Base-by-base conservation (phyloP, 768 basidiomycete genomes). In the Leccinellum albellum region DNA sequence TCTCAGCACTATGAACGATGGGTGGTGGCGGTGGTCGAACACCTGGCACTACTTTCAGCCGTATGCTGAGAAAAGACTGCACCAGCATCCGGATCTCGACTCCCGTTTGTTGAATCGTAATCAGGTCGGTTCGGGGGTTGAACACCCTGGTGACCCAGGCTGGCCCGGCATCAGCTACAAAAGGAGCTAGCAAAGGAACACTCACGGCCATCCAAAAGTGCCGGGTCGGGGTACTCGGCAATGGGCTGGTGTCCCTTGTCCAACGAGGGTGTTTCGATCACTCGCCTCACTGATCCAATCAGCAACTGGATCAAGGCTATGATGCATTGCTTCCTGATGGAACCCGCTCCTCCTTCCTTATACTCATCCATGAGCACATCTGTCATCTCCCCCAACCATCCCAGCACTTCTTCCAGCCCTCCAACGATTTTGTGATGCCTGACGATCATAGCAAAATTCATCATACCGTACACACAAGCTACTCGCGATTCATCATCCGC, bases 401-500 rank as follows among this genome's bases (percentile, higher is more conserved):
- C 75, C 14, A 84, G 72, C 6, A 88, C 77, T 3, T 80, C 78
- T 17, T 77, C 65, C 10, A 91, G 61, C 26, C 68, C 67, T 40
- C 63, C 61, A 6, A 79, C 69, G 10, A 86, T 65, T 1, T 69
- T 64, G 37, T 84, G 79, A 29, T 83, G 81, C 21, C 81, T 77
- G 64, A 86, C 74, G 12, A 91, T 77, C 35, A 82, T 80, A 2
- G 81, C 82, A 46, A 92, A 79, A 66, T 87, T 82, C 78, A 86
- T 84, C 67, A 88, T 76, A 3, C 88, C 90, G 3, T 88, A 83
- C 48, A 97, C 82, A 58, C 84, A 81, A n/a, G 84, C 84, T n/a
- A 79, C 69, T 15, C 91, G 81, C 0, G 88, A 85, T 15, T 79
- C 75, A 17, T 77, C 70, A 59, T 91, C 86, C 0, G 86, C 86